Percentiles rank a stretch among this genome's conserved stretches.
Conservation (phyloP, 164 flowering plant genomes). For the Stephania cephalantha region DNA sequence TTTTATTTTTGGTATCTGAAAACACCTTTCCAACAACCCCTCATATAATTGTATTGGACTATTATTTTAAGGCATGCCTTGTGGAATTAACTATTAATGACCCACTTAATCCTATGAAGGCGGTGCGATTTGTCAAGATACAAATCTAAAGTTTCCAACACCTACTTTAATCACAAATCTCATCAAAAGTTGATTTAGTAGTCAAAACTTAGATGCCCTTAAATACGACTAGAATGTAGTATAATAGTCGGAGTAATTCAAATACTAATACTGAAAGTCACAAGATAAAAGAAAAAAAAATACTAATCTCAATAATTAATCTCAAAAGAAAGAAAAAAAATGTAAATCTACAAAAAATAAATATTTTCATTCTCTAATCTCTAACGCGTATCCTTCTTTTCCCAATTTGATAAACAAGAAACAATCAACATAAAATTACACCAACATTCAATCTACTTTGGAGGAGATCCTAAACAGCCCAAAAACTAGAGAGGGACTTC, state of each 20-base stretch:
- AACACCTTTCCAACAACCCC: constrained; percentile 13
- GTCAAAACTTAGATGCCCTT: too few species aligned
- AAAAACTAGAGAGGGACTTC: not conserved
- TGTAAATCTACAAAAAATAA: not conserved
- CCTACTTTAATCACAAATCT: too few species aligned
- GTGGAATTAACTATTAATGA: not conserved
- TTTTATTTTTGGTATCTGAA: constrained; percentile 1
- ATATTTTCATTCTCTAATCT: not conserved
- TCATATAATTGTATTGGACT: not conserved
- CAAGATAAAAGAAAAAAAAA: constrained; percentile 1
- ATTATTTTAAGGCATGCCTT: not conserved
- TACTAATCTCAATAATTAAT: too few species aligned
- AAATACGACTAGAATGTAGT: too few species aligned
- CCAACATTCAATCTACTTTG: too few species aligned
- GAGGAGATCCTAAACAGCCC: not conserved
- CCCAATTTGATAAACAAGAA: constrained; percentile 10
- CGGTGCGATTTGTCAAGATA: not conserved
- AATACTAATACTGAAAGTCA: not conserved
- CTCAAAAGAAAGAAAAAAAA: not conserved
- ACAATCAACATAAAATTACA: not conserved
- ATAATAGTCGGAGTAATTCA: too few species aligned
- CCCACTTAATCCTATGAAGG: not conserved
- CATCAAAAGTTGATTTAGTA: too few species aligned
- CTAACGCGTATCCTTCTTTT: constrained; percentile 2
- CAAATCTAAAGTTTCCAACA: too few species aligned